These are phyloP conservation scores for Coemansia sp. DNA, from an alignment of 192 early-diverging fungal genomes.

Conservation along the genomic window DNA sequence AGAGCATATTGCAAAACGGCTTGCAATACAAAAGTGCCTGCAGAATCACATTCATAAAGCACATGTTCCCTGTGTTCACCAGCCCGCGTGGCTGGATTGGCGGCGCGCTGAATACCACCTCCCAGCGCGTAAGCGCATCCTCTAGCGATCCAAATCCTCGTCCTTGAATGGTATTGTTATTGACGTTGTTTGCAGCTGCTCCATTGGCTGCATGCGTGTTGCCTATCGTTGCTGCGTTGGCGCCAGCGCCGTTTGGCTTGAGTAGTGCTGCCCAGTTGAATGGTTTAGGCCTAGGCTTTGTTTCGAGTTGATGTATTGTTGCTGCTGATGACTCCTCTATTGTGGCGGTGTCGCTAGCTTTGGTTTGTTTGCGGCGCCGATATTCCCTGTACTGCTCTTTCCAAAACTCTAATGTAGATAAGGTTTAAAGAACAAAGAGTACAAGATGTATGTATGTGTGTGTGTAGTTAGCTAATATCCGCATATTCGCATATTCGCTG, in stretches of 20 bases:
- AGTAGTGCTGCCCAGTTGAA: slow-evolving; percentile 44
- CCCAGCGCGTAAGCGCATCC: slow-evolving; percentile 33
- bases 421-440: neutral
- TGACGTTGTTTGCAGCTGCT: neutral
- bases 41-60: slow-evolving; percentile 96
- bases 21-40: slow-evolving; percentile 91
- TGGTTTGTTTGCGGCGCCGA: slow-evolving; percentile 17
- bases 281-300: slow-evolving; percentile 35
- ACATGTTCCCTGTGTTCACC: slow-evolving; percentile 96
- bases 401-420: slow-evolving; percentile 24
- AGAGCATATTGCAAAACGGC: slow-evolving; percentile 89
- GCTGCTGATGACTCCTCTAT: slow-evolving; percentile 5
- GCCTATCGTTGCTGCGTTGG: neutral
- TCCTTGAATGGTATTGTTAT: slow-evolving; percentile 4
- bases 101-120: slow-evolving; percentile 24
- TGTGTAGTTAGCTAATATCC: neutral
- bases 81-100: slow-evolving; percentile 84
- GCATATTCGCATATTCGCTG: neutral
- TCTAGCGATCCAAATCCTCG: slow-evolving; percentile 32
- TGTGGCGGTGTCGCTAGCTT: neutral
- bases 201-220: slow-evolving; percentile 1
- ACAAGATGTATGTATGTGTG: neutral
- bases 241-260: slow-evolving; percentile 2
- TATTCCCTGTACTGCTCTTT: slow-evolving; percentile 19
- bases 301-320: neutral